phyloP scores from a whole-genome alignment of 2,329 filamentous ascomycete species.

The Apiospora hydei region DNA sequence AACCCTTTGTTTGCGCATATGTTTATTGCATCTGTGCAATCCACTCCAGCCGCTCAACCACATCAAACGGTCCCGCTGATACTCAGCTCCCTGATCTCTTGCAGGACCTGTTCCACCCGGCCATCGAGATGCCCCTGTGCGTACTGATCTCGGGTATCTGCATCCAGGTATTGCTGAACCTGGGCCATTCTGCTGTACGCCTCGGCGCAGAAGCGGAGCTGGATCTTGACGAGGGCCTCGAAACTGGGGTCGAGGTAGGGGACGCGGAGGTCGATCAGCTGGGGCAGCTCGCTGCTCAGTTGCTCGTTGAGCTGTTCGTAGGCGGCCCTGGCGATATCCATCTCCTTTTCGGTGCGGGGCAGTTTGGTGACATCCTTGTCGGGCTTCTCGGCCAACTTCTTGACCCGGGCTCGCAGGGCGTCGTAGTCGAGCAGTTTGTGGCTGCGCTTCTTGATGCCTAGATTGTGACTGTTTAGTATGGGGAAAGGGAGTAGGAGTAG shows the following conservation, averaged over 20 bases:
- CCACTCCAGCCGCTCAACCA: not conserved
- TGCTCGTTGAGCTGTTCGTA: constrained; percentile 99
- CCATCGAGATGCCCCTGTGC: constrained; percentile 91
- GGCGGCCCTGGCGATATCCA: constrained; percentile 88
- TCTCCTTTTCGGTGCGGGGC: constrained; percentile 93
- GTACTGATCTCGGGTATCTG: constrained; percentile 95
- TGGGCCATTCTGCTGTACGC: constrained; percentile 98
- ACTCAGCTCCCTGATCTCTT: constrained; percentile 96
- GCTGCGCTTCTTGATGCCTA: constrained; percentile 95
- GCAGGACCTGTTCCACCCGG: constrained; percentile 91
- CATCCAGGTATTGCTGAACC: constrained; percentile 97
- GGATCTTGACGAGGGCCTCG: constrained; percentile 98
- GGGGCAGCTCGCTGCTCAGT: constrained; percentile 88
- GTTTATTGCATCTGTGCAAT: not conserved
- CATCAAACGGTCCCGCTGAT: constrained; percentile 75
- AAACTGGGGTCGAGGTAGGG: constrained; percentile 97
- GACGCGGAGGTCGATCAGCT: constrained; percentile 94
- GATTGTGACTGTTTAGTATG: not conserved
- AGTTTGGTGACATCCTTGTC: constrained; percentile 98
- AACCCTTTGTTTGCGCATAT: not conserved
- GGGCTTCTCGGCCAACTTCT: constrained; percentile 96
- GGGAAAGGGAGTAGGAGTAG: constrained; percentile 31
- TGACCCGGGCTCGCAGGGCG: constrained; percentile 92
- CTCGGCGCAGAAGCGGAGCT: constrained; percentile 96
- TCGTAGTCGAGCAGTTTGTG: constrained; percentile 99